Percentiles rank a stretch among this genome's conserved stretches.
Evolutionary conservation across 2,329 filamentous ascomycete species (phyloP).

Genomic region (Escovopsis sp.): DNA sequence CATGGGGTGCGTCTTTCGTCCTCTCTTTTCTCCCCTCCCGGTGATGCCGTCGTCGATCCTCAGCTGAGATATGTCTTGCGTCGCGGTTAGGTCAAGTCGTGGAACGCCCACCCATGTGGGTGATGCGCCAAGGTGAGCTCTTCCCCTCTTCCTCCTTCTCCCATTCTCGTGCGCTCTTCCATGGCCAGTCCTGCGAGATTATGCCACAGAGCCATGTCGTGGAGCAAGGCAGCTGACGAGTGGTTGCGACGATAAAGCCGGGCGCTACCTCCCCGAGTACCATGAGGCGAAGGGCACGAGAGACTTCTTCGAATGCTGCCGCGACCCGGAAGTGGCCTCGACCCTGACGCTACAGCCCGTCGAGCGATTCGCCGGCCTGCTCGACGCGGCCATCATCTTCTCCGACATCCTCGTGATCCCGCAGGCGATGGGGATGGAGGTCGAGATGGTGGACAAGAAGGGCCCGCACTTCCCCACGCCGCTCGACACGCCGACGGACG

Average conservation of each 20-base stretch:
- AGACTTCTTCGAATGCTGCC: conserved; percentile 98
- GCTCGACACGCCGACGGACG: conserved; percentile 62
- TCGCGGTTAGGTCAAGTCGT: conserved; percentile 59
- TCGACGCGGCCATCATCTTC: conserved; percentile 97
- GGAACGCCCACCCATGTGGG: conserved; percentile 91
- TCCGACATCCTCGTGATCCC: conserved; percentile 96
- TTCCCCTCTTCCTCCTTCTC: not conserved
- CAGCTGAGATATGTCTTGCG: conserved; percentile 10
- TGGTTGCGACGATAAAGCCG: conserved; percentile 40
- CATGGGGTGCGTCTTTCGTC: conserved; percentile 51
- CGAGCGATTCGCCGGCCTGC: conserved; percentile 75
- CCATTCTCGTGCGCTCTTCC: not conserved
- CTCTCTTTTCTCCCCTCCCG: not conserved
- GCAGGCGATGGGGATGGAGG: conserved; percentile 95
- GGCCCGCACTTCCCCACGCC: conserved; percentile 89
- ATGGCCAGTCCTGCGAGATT: no score
- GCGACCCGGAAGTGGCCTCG: conserved; percentile 80
- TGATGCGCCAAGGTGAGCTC: conserved; percentile 86
- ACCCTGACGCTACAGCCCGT: conserved; percentile 90
- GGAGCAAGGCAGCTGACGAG: not conserved
- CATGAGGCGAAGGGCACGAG: conserved; percentile 80
- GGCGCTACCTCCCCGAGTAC: conserved; percentile 94
- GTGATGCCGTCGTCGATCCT: not conserved
- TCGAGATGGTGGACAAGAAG: conserved; percentile 96
- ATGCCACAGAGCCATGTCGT: not conserved